Base-by-base conservation (phyloP, 148 eudicot genomes). In the Camellia japonica region DNA sequence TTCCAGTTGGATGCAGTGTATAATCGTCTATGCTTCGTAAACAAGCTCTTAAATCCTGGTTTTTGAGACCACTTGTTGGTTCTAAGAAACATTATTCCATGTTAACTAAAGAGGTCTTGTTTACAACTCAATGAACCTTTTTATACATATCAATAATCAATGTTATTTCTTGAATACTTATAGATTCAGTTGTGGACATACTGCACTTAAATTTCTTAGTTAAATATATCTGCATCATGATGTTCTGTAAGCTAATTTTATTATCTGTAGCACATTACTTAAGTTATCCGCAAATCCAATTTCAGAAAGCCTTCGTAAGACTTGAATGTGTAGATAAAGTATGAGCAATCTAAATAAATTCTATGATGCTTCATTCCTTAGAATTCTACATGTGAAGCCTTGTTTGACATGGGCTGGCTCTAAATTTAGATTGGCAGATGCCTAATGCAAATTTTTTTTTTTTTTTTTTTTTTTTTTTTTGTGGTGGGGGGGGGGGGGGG, bases 121-220 rank as follows among this genome's bases (percentile, higher is more conserved):
- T 15, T 30, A 11, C 3, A 3, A 12, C 43, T 72, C 75, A 19
- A 15, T 52, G 59, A 54, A 72, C 75, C 61, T 51, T 72, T 52
- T 52, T 12, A 68, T 68, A 16, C 43, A 18, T 42, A 44, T 16
- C 44, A 16, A 42, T 68, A 47, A 44, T 43, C 46, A 66, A 12
- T 43, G 19, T 44, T 16, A 3, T 43, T 41, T 68, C 11, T 43
- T 43, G 19, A 68, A 4, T 14, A 6, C 12, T 68, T 68, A 4
- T 68, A 42, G 3, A 44, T 68, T n/a, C 12, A 9, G 7, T 68
- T 44, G 0, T 16, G 8, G 52, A 10, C 72, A 68, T 68, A 18
- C 72, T 68, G 72, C 72, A 68, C 44, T 68, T 4, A 43, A 68
- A 18, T 68, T 68, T 49, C 49, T 68, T 68, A 6, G 54, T 68